Evolutionary conservation across 495 filamentous ascomycete species (phyloP).

Genomic region (Viridothelium virens): DNA sequence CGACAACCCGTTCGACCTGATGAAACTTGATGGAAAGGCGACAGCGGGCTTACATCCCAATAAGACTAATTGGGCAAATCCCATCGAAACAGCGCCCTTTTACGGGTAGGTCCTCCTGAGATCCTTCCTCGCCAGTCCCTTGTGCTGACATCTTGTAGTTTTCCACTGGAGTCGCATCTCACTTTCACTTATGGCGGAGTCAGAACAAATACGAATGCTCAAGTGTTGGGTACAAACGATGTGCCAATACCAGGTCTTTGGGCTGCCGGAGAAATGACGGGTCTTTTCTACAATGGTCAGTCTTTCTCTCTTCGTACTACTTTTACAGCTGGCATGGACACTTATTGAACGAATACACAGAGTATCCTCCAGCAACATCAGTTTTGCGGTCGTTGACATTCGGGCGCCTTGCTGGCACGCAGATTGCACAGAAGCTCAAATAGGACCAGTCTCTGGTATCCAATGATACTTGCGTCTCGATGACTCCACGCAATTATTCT

Average conservation of each 20-base stretch:
- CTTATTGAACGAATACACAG: neutral
- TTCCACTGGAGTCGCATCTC: slow-evolving; percentile 8
- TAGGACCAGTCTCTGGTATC: neutral
- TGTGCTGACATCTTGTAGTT: neutral
- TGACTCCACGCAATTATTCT: neutral
- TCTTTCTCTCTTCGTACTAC: neutral
- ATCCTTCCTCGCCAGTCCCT: neutral
- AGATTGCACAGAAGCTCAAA: slow-evolving; percentile 20
- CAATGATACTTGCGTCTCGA: neutral
- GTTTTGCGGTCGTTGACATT: slow-evolving; percentile 25
- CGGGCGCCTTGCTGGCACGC: slow-evolving; percentile 20
- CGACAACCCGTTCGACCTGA: slow-evolving; percentile 26
- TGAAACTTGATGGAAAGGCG: slow-evolving; percentile 29
- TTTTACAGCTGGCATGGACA: too few species aligned
- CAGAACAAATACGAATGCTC: slow-evolving; percentile 22
- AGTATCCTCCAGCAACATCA: slow-evolving; percentile 25
- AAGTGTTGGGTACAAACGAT: slow-evolving; percentile 25
- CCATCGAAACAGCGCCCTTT: slow-evolving; percentile 23
- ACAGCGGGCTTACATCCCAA: slow-evolving; percentile 23
- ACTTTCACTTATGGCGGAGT: slow-evolving; percentile 25
- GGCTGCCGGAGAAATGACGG: slow-evolving; percentile 20
- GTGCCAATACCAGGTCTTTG: slow-evolving; percentile 23
- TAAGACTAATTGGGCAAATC: slow-evolving; percentile 30
- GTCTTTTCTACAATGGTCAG: slow-evolving; percentile 22
- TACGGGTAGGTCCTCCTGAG: slow-evolving; percentile 22